Percentiles rank a stretch among this genome's conserved stretches.
Evolutionary conservation across 2,329 filamentous ascomycete species (phyloP).

Genomic region (Waltergamsia citrina): DNA sequence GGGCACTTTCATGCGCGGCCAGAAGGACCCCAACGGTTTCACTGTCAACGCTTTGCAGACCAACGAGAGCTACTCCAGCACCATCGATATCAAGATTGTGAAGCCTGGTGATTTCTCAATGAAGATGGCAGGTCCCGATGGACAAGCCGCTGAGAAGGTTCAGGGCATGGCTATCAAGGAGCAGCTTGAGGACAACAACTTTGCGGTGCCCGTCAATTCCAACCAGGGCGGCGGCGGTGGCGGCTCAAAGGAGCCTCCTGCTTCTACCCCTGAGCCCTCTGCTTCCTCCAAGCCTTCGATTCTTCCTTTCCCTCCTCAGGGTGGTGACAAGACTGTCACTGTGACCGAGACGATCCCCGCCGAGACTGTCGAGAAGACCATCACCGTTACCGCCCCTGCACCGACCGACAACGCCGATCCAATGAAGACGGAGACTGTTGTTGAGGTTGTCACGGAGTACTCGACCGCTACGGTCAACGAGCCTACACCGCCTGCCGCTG

Average conservation of each 20-base stretch:
- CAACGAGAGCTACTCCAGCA: conserved; percentile 32
- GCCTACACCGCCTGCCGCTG: no score
- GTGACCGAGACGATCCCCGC: conserved; percentile 28
- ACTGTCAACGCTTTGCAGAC: conserved; percentile 19
- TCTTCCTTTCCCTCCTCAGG: conserved; percentile 8
- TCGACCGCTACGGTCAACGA: no score
- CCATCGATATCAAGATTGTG: conserved; percentile 28
- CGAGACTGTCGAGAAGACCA: conserved; percentile 26
- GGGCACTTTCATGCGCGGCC: conserved; percentile 27
- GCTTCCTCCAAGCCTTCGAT: neutral
- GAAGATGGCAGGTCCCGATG: conserved; percentile 8
- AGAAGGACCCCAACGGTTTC: conserved; percentile 25
- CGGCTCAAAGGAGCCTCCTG: conserved; percentile 7
- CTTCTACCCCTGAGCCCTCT: neutral
- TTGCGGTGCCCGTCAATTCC: conserved; percentile 29
- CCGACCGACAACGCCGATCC: neutral
- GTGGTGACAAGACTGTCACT: no score
- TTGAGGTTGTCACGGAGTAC: no score
- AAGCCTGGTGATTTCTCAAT: conserved; percentile 8
- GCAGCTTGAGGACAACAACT: conserved; percentile 33
- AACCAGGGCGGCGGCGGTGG: conserved; percentile 10
- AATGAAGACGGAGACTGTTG: no score
- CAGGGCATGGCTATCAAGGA: conserved; percentile 31
- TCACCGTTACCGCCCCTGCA: conserved; percentile 22
- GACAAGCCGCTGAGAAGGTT: conserved; percentile 23